phyloP scores from a whole-genome alignment of 2,329 filamentous ascomycete genomes.

The Botryotinia globosa region DNA sequence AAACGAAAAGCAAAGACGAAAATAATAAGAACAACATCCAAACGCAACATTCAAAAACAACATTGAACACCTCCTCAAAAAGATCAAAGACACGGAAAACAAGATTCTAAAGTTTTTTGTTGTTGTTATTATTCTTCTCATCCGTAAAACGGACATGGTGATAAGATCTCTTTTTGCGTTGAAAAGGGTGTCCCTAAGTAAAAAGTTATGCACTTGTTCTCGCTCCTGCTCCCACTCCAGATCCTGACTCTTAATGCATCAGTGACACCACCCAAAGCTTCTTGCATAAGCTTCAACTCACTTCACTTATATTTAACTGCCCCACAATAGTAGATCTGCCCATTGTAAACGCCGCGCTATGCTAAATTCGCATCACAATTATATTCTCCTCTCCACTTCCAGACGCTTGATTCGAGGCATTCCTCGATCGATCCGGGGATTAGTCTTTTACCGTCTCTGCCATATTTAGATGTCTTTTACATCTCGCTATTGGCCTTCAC shows the following conservation, averaged over 20 bases:
- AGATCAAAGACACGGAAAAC: background rate
- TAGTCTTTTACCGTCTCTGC: background rate
- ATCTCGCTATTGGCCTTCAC: background rate
- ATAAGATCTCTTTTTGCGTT: background rate
- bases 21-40: too few relatives aligned
- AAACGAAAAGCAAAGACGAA: background rate
- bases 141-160: background rate
- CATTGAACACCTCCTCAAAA: background rate
- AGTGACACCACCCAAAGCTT: slow-evolving; percentile 8
- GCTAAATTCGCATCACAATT: slow-evolving; percentile 16
- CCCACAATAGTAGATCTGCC: slow-evolving; percentile 13
- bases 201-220: background rate
- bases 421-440: background rate
- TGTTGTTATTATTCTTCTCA: slow-evolving; percentile 12
- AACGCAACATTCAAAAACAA: background rate
- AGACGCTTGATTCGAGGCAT: background rate
- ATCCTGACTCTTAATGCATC: slow-evolving; percentile 10
- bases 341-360: slow-evolving; percentile 19
- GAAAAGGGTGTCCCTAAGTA: slow-evolving; percentile 15
- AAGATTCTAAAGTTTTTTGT: background rate
- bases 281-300: slow-evolving; percentile 7
- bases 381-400: background rate
- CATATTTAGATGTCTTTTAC: slow-evolving; percentile 4
- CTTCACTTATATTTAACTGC: slow-evolving; percentile 1
- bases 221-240: background rate